A percentile compares a stretch with the other conserved stretches of the same genome.
These are phyloP conservation scores for Pestalotiopsis sp. DNA, from an alignment of 2,329 filamentous ascomycete species.

Conservation along the genomic window DNA sequence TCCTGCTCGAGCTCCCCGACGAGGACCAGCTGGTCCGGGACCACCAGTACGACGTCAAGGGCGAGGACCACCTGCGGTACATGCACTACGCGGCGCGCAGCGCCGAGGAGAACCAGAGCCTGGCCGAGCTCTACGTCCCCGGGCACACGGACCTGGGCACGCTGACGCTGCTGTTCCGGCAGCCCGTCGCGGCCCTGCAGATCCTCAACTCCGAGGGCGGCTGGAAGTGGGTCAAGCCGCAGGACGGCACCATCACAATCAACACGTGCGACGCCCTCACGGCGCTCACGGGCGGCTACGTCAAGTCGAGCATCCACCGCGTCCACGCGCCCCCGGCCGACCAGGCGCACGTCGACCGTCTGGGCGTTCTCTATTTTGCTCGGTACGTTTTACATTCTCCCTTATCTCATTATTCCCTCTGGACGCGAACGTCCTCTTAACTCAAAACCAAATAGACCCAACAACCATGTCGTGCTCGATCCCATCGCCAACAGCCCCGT, in stretches of 20 bases:
- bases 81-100: slow-evolving; percentile 51
- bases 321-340: slow-evolving; percentile 26
- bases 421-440: neutral
- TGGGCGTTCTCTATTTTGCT: slow-evolving; percentile 27
- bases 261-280: slow-evolving; percentile 49
- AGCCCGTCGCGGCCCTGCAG: slow-evolving; percentile 59
- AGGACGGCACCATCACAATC: slow-evolving; percentile 48
- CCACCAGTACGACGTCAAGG: slow-evolving; percentile 60
- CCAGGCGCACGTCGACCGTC: slow-evolving; percentile 25
- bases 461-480: slow-evolving; percentile 42
- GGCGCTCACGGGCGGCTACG: slow-evolving; percentile 45
- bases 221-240: slow-evolving; percentile 48
- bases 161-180: slow-evolving; percentile 59
- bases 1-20: slow-evolving; percentile 61
- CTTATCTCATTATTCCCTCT: neutral
- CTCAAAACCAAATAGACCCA: slow-evolving; percentile 28
- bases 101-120: slow-evolving; percentile 42
- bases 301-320: slow-evolving; percentile 39
- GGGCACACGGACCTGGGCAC: slow-evolving; percentile 59
- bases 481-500: slow-evolving; percentile 39
- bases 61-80: slow-evolving; percentile 65
- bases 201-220: slow-evolving; percentile 45
- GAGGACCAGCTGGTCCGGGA: slow-evolving; percentile 58
- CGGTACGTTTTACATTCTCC: slow-evolving; percentile 11
- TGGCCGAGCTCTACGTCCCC: slow-evolving; percentile 38